Evolutionary conservation across 208 protist species (phyloP), one percentile per base, ranked within the genome.

Genomic region (Leishmania turanica): DNA sequence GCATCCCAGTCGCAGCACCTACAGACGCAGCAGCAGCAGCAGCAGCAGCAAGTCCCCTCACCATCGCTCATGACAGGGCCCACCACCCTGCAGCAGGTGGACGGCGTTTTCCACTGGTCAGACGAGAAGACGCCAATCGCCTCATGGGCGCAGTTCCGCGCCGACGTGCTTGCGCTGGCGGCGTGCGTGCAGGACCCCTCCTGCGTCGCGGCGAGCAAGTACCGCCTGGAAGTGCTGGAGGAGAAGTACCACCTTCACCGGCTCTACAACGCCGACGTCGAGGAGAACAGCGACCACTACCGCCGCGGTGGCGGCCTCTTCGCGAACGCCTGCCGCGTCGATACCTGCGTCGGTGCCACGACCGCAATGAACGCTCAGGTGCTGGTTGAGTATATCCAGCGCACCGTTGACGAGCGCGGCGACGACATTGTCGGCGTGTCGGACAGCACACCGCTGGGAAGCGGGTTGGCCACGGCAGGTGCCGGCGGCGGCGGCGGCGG

Each of bases 181-280:
- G 81, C 62, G 6, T 89, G 82, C 53, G 77, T 95, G 73, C 90
- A 96, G 64, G 66, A 95, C 75, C 88, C 89, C 8, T 58, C 64
- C 51, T 94, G 91, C 72, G 83, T 91, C 70, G 73, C 87, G 69
- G 89, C 90, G 21, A 92, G 90, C 66, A 78, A 58, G 19, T 92
- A 94, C 27, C 85, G 98, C 19, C 91, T 99, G 1, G 81, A 97
- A 60, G 86, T 99, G 17, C 82, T 99, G 45, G 97, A 99, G 79
- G 91, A 97, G 62, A 98, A 98, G 88, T 99, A 96, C 83, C 93
- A 97, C 47, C 82, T 99, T 40, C 97, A 99, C 85, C 94, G 91
- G 15, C 85, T 98, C 0, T 92, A 98, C 75, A 99, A 99, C 85
- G 81, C 81, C n/a, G 91, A 94, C 2, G 51, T 90, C 15, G 92